These are phyloP conservation scores for Monosporascus sp. DNA, from an alignment of 2,329 filamentous ascomycete species.

Conservation along the genomic window DNA sequence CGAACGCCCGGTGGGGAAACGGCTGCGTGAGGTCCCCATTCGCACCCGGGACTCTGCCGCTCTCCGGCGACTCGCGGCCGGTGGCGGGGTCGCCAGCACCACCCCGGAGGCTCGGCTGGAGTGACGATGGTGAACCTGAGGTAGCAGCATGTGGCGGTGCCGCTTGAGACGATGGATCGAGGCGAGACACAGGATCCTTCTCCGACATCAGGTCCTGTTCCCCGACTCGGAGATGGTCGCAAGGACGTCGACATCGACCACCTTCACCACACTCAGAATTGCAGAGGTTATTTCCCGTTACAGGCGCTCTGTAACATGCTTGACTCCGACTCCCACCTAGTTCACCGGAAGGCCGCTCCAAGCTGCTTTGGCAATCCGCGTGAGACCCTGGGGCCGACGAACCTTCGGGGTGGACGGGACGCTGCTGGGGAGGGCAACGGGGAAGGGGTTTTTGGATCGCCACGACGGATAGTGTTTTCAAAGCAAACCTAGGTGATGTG, in stretches of 20 bases:
- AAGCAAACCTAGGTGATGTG: not conserved
- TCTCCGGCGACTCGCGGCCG: constrained; percentile 23
- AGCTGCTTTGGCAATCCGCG: constrained; percentile 16
- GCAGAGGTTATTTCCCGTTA: constrained; percentile 23
- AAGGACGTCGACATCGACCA: constrained; percentile 54
- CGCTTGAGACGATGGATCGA: constrained; percentile 47
- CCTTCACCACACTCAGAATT: constrained; percentile 20
- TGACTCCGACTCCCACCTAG: constrained; percentile 20
- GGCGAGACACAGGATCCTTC: constrained; percentile 51
- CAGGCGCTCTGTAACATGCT: constrained; percentile 20
- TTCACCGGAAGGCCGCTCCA: constrained; percentile 16
- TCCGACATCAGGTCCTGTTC: constrained; percentile 61
- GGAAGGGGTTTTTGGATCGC: constrained; percentile 31
- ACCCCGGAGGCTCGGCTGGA: constrained; percentile 23
- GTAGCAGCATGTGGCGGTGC: constrained; percentile 37
- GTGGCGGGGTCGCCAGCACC: constrained; percentile 26
- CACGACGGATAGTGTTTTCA: constrained; percentile 25
- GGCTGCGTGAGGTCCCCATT: constrained; percentile 26
- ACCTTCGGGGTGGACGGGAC: constrained; percentile 21
- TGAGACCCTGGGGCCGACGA: constrained; percentile 23
- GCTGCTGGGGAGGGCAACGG: constrained; percentile 27
- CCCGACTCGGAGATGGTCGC: constrained; percentile 46
- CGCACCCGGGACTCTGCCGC: constrained; percentile 18
- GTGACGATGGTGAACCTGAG: constrained; percentile 22
- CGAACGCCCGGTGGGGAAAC: constrained; percentile 30